Evolutionary conservation across 1,284 basidiomycete species (phyloP), one percentile per base, ranked within the genome.

Genomic region (Trichosporon inkin): DNA sequence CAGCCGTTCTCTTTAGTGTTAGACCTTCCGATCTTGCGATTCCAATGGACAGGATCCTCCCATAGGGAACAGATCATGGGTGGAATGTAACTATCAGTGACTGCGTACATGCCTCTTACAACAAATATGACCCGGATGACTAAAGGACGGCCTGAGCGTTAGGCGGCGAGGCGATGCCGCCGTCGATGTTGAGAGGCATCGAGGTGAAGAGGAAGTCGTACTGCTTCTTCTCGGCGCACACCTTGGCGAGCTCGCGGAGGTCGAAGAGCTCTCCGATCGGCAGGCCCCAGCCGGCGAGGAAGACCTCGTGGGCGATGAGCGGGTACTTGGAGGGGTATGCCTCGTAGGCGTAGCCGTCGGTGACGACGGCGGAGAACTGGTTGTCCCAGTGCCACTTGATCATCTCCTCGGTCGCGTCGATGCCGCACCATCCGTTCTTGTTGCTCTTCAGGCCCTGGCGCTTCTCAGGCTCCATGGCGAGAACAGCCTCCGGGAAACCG

Each of bases 201-300:
- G 68, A 71, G 16, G 75, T 62, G 57, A 49, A 49, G 67, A 79
- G 75, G 70, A 81, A 81, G 0, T 75, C 73, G 68, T 72, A 81
- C 39, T 75, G 62, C 8, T 70, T 60, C 14, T 68, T 60, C 55
- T 67, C 41, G 20, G 65, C 59, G 53, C 78, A 79, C 54, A 72
- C 64, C 32, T 65, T 37, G 1, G 75, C 71, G 11, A 81, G 69
- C 22, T 62, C 62, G 22, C 79, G 73, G 13, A 81, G 67, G 62
- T 81, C 78, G 55, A 79, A 80, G 39, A 80, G 63, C 61, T 81
- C 80, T 24, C 80, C 80, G 35, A 80, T 79, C 3, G 73, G 73
- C 38, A 71, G 37, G 5, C 73, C 63, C 71, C 70, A 76, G 59
- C 74, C 69, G 17, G 62, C 70, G 7, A 74, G 58, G 66, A 77